Conservation (phyloP, 2,329 filamentous ascomycete species). For the Simplicillium sp. region DNA sequence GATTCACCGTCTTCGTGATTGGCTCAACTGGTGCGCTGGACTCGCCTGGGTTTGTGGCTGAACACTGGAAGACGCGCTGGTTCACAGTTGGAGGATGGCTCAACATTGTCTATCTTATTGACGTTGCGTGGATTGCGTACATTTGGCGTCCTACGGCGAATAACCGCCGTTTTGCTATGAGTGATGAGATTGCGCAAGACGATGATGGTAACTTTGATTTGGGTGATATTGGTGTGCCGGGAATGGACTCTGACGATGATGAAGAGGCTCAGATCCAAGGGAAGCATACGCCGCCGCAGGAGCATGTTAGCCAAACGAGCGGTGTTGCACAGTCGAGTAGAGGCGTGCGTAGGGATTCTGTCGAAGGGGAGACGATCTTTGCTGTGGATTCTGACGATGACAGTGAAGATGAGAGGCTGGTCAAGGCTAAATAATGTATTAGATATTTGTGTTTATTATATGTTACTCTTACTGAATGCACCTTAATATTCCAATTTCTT, state of each 20-base stretch:
- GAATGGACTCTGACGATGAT: conserved; percentile 45
- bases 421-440: conserved; percentile 32
- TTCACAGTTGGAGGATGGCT: conserved; percentile 97
- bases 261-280: conserved; percentile 36
- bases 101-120: conserved; percentile 89
- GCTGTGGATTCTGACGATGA: conserved; percentile 74
- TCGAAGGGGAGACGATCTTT: conserved; percentile 91
- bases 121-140: conserved; percentile 89
- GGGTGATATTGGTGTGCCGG: conserved; percentile 73
- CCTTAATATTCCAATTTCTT: too few species aligned
- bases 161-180: conserved; percentile 97
- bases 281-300: not conserved
- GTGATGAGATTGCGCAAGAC: conserved; percentile 96
- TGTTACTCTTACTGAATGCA: too few species aligned
- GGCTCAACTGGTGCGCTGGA: conserved; percentile 82
- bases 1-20: conserved; percentile 97
- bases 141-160: conserved; percentile 95
- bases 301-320: conserved; percentile 1
- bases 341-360: conserved; percentile 40
- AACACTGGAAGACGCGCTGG: conserved; percentile 96
- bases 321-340: conserved; percentile 7
- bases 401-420: conserved; percentile 44
- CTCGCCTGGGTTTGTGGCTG: conserved; percentile 84
- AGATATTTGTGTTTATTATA: too few species aligned
- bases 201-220: conserved; percentile 95